phyloP scores from a whole-genome alignment of 768 basidiomycete species.

The Asterophora parasitica region DNA sequence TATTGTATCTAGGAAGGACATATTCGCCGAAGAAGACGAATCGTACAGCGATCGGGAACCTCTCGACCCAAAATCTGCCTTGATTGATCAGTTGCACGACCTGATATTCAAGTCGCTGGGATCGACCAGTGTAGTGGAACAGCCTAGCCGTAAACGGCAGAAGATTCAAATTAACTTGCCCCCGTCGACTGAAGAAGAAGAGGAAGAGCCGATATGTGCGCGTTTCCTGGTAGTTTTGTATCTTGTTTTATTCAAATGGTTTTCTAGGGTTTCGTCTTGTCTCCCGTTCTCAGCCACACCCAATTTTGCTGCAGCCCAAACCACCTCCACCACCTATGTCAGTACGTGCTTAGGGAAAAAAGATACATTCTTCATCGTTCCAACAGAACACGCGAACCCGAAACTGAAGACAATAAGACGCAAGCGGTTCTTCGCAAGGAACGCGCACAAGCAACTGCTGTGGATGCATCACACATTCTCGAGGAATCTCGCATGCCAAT shows the following conservation, averaged over 20 bases:
- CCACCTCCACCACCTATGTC: conserved; percentile 38
- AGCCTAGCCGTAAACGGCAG: conserved; percentile 9
- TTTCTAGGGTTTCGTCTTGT: conserved; percentile 45
- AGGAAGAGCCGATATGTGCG: conserved; percentile 5
- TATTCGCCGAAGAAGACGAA: conserved; percentile 12
- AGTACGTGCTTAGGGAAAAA: conserved; percentile 5
- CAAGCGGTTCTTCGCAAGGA: conserved; percentile 39
- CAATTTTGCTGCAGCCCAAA: conserved; percentile 39
- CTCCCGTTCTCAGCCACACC: conserved; percentile 34
- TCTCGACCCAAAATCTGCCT: not conserved
- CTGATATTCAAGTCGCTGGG: conserved; percentile 15
- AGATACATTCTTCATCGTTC: not conserved
- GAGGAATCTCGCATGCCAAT: conserved; percentile 16
- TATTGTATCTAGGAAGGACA: conserved; percentile 31
- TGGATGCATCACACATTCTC: conserved; percentile 31
- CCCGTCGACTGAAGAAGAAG: not conserved
- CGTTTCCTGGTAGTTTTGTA: not conserved
- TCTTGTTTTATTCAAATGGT: conserved; percentile 1
- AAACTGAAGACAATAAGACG: conserved; percentile 40
- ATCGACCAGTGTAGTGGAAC: not conserved
- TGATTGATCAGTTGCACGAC: conserved; percentile 16
- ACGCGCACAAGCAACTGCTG: conserved; percentile 34
- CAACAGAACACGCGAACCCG: conserved; percentile 43
- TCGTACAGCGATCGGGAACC: not conserved
- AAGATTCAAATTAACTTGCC: not conserved